Percentiles rank a stretch among this genome's conserved stretches.
phyloP scores from a whole-genome alignment of 441 rosid genomes.

The Populus hybrid region DNA sequence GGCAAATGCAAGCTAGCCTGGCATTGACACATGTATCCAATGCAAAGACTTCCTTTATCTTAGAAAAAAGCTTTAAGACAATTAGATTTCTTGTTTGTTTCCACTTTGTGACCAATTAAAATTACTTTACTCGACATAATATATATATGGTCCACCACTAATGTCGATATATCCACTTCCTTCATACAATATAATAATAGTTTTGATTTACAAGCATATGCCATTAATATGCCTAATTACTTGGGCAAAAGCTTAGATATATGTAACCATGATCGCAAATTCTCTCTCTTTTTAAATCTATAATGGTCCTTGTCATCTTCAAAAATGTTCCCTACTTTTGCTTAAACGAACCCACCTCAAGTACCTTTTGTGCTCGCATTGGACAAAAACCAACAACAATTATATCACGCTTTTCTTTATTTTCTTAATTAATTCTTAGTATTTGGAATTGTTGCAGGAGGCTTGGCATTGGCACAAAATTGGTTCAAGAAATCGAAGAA shows the following conservation, averaged over 20 bases:
- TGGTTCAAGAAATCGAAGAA: constrained; percentile 51
- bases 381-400: neutral
- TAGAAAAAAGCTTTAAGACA: neutral
- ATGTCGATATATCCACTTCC: neutral
- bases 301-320: constrained; percentile 5
- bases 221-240: neutral
- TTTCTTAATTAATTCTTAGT: neutral
- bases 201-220: constrained; percentile 3
- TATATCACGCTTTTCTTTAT: neutral
- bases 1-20: constrained; percentile 23
- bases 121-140: neutral
- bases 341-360: neutral
- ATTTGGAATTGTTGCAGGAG: constrained; percentile 42
- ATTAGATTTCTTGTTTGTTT: neutral
- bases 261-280: constrained; percentile 10
- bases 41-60: neutral
- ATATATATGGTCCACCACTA: neutral
- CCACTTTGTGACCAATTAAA: neutral
- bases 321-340: neutral
- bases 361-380: neutral
- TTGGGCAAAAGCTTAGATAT: neutral
- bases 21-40: constrained; percentile 25
- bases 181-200: neutral
- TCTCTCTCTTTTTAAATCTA: constrained; percentile 7
- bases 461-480: constrained; percentile 53